Percentiles rank a stretch among this genome's conserved stretches.
phyloP scores from a whole-genome alignment of 176 grass and related monocot genomes.

The Eragrostis curvula region DNA sequence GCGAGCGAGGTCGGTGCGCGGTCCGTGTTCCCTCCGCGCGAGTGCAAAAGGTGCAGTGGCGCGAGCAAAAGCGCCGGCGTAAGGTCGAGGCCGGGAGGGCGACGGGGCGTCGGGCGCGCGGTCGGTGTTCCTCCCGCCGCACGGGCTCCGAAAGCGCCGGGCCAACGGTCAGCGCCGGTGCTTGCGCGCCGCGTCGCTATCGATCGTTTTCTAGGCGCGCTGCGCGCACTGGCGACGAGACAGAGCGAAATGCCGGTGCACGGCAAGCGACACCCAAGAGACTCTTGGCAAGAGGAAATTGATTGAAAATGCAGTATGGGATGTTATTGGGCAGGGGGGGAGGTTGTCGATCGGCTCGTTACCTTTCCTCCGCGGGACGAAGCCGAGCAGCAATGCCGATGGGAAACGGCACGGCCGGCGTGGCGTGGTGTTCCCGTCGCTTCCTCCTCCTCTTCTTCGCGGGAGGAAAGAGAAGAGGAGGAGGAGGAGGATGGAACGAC shows the following conservation, averaged over 20 bases:
- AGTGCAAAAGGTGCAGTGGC: neutral
- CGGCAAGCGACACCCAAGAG: neutral
- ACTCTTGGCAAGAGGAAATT: neutral
- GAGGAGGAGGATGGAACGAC: conserved; percentile 19
- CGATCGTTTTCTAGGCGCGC: neutral
- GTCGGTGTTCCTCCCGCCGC: conserved; percentile 3
- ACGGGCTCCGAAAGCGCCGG: conserved; percentile 12
- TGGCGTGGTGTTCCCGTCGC: neutral
- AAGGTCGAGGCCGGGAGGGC: too few species aligned
- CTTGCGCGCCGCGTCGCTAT: neutral
- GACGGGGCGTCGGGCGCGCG: neutral
- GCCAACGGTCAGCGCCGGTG: neutral
- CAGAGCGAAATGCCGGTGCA: neutral
- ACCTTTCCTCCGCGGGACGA: neutral
- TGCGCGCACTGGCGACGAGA: neutral
- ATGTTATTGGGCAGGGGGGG: neutral
- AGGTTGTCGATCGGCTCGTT: neutral
- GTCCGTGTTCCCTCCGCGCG: conserved; percentile 11
- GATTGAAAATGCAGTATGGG: neutral
- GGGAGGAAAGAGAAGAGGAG: conserved; percentile 23
- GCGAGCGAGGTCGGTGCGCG: conserved; percentile 7
- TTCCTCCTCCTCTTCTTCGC: conserved; percentile 40
- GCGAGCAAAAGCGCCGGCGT: neutral
- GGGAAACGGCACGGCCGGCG: neutral
- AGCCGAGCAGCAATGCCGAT: neutral